phyloP scores from a whole-genome alignment of 1,284 basidiomycete species.

The Stereum hirsutum region DNA sequence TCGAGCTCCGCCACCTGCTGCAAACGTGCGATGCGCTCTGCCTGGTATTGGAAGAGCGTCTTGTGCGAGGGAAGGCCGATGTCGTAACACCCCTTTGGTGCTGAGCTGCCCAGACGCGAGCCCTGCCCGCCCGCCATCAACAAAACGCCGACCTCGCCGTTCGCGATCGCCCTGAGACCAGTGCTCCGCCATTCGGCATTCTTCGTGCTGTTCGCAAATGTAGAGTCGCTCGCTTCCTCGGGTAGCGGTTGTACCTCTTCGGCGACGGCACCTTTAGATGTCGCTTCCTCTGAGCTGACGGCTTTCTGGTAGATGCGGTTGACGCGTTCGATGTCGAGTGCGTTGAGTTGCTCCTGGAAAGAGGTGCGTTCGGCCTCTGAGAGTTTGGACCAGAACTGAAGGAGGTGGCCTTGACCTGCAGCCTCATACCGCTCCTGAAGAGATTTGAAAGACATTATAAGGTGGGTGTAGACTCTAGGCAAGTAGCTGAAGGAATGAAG shows the following conservation, averaged over 20 bases:
- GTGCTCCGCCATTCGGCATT: constrained; percentile 61
- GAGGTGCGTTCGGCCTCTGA: constrained; percentile 52
- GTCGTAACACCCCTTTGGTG: constrained; percentile 98
- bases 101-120: constrained; percentile 84
- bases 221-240: constrained; percentile 58
- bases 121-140: constrained; percentile 99
- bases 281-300: constrained; percentile 55
- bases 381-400: constrained; percentile 81
- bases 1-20: constrained; percentile 67
- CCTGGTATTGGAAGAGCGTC: constrained; percentile 94
- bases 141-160: constrained; percentile 84
- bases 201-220: constrained; percentile 44
- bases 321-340: constrained; percentile 85
- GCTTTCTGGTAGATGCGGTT: constrained; percentile 85
- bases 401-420: constrained; percentile 84
- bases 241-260: constrained; percentile 75
- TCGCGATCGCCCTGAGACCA: constrained; percentile 77
- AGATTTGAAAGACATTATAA: constrained; percentile 33
- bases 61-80: constrained; percentile 91
- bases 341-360: constrained; percentile 69
- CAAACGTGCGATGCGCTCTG: constrained; percentile 84
- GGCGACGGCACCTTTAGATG: constrained; percentile 31
- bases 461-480: background rate
- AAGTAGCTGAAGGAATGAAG: constrained; percentile 6
- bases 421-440: constrained; percentile 58